Evolutionary conservation across 1,139 yeast species (phyloP), one percentile per base, ranked within the genome.

Genomic region (Magnusiomyces suaveolens): DNA sequence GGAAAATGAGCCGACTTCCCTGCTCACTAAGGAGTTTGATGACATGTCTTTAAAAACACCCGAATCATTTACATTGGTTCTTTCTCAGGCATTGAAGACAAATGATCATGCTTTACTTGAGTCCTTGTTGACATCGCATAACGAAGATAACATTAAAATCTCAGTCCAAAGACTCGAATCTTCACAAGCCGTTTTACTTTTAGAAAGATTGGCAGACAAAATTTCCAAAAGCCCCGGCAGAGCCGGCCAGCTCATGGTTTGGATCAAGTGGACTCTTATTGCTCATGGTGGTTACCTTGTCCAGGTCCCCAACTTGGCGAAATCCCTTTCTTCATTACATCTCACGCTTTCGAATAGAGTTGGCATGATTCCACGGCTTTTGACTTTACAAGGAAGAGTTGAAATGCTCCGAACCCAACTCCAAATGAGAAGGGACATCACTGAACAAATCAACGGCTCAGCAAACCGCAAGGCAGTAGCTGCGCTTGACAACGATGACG

Each of bases 191-290:
- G 87, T 88, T 14, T 69, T 79, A 10, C 74, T 92, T 48, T 74
- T 94, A 60, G 96, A 90, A 65, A 77, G 90, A 63, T 73, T 92
- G 43, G 89, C 96, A 1, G 96, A 89, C 66, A 80, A 87, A 67
- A 80, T 88, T 57, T 84, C 90, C 12, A 79, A 94, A 63, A 74
- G 76, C 26, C 80, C 82, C 3, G 71, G 76, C 56, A 79, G 88
- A 61, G 89, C 89, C 60, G 87, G 84, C 43, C 84, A 83, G 58
- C 75, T 92, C 60, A 84, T 85, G 60, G 77, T 81, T 51, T 92
- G 99, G 99, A 83, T 90, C 60, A 87, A 90, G 68, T 90, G 97
- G 94, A 83, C 89, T 52, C 75, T 94, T 64, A 83, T 92, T 50
- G 81, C 86, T 43, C 98, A 94, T 68, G 98, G 98, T 44, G 92